Base-by-base conservation (phyloP, 768 basidiomycete species). In the Suillus luteus region DNA sequence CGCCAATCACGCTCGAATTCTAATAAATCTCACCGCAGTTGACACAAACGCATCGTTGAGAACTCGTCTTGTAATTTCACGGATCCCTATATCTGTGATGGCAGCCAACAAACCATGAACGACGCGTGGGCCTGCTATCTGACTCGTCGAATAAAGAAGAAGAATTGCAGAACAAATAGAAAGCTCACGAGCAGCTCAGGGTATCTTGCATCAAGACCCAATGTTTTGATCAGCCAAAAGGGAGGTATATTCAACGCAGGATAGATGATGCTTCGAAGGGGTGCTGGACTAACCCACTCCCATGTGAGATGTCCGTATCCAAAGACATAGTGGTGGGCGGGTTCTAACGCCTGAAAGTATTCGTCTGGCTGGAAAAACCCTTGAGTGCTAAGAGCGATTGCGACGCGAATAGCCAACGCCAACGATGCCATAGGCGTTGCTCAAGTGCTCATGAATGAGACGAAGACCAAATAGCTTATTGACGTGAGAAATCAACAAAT, bases 321-420 rank as follows among this genome's bases (percentile, higher is more conserved):
- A 73, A 93, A 99, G 58, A 97, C 93, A 49, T 88, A 77, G 62
- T 82, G 82, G 74, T 99, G 92, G 0, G 97, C 97, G 54, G 93
- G 91, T 73, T 99, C 97, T 51, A 99, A 83, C 7, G 95, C 85
- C 73, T 99, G 97, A 70, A 91, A 98, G 76, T 92, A 96, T 76
- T 99, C 97, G 75, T 99, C 97, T 10, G 97, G 95, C 74, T 98
- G 96, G 74, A 99, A 99, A 78, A 91, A 92, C 5, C 95, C 93
- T 61, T 83, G 82, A 0, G 93, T 95, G 46, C 79, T 76, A 38
- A 96, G 72, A 0, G 93, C 89, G 52, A 92, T 78, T 9, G 78
- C 63, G 59, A 91, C 73, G 54, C 92, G 86, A 66, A 86, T 70
- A 24, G 31, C 27, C 15, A 58, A 43, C 17, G 57, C 57, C 24